These are phyloP conservation scores for Fraxinus greggii DNA, from an alignment of 305 asterid species.

Conservation along the genomic window DNA sequence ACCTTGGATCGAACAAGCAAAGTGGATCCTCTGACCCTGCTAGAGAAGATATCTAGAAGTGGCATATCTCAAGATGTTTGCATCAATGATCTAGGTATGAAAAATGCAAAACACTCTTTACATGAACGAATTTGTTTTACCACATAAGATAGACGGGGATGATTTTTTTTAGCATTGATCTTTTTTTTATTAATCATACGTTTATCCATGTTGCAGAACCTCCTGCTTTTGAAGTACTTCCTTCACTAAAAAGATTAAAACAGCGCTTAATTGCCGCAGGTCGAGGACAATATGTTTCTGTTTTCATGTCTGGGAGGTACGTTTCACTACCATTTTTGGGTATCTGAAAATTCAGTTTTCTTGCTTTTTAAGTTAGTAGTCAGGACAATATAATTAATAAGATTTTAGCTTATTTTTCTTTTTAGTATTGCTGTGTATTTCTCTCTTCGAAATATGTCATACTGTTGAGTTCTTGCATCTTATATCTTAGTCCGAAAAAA, in stretches of 20 bases:
- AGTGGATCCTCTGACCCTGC: conserved; percentile 71
- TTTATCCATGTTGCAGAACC: conserved; percentile 46
- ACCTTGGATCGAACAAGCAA: conserved; percentile 63
- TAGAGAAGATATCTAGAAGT: conserved; percentile 62
- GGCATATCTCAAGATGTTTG: conserved; percentile 84
- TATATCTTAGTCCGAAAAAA: background rate
- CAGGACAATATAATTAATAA: background rate
- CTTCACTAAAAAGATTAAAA: conserved; percentile 79
- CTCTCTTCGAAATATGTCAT: background rate
- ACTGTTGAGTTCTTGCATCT: background rate
- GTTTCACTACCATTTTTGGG: background rate
- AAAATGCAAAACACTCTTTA: conserved; percentile 10
- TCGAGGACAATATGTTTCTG: conserved; percentile 78
- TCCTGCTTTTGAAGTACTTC: conserved; percentile 93
- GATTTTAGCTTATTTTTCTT: background rate
- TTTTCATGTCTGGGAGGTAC: conserved; percentile 97
- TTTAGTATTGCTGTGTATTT: background rate
- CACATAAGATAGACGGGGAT: background rate
- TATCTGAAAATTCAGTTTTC: background rate
- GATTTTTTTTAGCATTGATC: background rate
- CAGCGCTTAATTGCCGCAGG: conserved; percentile 79
- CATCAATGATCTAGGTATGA: conserved; percentile 75
- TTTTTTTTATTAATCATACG: background rate
- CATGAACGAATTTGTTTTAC: conserved; percentile 2
- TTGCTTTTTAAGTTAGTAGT: background rate